Conservation (phyloP, 768 basidiomycete genomes). For the Rhodotorula paludigena region DNA sequence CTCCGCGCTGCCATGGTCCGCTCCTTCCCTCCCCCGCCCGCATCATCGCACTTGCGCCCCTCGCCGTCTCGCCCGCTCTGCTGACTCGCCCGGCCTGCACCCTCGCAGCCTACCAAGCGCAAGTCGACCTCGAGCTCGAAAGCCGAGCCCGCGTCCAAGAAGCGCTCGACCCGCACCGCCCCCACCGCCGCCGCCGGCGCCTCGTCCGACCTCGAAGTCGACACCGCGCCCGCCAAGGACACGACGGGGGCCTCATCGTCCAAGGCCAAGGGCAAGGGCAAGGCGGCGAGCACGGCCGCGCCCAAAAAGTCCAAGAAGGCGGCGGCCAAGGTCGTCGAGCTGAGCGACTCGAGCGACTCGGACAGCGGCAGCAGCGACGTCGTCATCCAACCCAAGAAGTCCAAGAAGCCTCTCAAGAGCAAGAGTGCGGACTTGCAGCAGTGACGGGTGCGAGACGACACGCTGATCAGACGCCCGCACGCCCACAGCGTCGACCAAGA, state of each 20-base stretch:
- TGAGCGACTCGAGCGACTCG: not conserved
- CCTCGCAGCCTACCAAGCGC: constrained; percentile 16
- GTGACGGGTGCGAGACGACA: too few species aligned
- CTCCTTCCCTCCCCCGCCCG: not conserved
- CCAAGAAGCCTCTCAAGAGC: too few species aligned
- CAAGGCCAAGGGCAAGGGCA: constrained; percentile 14
- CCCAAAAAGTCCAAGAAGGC: not conserved
- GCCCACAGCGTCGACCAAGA: not conserved
- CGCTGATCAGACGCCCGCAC: too few species aligned
- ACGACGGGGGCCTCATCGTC: not conserved
- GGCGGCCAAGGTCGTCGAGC: not conserved
- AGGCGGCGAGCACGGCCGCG: not conserved
- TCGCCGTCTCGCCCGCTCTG: not conserved
- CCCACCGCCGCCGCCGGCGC: not conserved
- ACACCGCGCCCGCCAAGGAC: not conserved
- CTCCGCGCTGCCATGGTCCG: not conserved
- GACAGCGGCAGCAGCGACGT: not conserved
- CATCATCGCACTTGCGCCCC: not conserved
- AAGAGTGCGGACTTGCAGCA: too few species aligned
- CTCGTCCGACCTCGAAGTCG: not conserved
- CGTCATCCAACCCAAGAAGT: not conserved
- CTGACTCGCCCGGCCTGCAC: not conserved
- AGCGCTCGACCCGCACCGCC: constrained; percentile 14
- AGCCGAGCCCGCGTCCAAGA: constrained; percentile 3
- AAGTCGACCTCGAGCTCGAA: not conserved